Evolutionary conservation across 140 eudicot genomes (phyloP), one percentile per base, ranked within the genome.

Genomic region (Oenanthe javanica): DNA sequence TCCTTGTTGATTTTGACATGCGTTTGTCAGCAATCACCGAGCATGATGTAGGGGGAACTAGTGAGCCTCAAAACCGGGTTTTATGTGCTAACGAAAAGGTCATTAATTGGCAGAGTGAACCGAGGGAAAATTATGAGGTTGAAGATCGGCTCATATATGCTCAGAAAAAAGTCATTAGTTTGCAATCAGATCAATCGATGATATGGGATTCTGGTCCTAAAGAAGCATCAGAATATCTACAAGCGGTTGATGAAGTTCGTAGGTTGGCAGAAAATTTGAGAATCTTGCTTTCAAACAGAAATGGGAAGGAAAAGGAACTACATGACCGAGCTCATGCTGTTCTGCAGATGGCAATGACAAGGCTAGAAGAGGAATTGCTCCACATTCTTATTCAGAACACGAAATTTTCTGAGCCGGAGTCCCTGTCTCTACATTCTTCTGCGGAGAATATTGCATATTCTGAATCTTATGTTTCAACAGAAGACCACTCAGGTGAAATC

Each of bases 191-290:
- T 70, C 80, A 50, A 43, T 81, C 85, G 25, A 88, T 77, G 88
- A 86, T 88, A 40, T 84, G 88, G 83, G 90, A 80, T 75, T 84
- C 87, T 0, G 85, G 84, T 71, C 84, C 81, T 19, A 57, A n/a
- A n/a, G 79, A 74, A 79, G 83, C 55, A 25, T 61, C 42, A 19
- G 90, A 83, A 31, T 89, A 86, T 38, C 27, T 89, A 43, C 87
- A 81, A 77, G 85, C 90, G 14, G 87, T 89, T 71, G 84, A 85
- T 74, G 93, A 89, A 71, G 86, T 89, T 46, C 76, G 67, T 75
- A 72, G 82, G 38, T 75, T 83, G 82, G 66, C 52, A 50, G 76
- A 49, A 59, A 66, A n/a, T 59, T 79, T 85, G 25, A 76, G 50
- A 57, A 75, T 67, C 21, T 76, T 80, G 82, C 49, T 80, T 47